These are phyloP conservation scores for Ambrosia artemisiifolia DNA, from an alignment of 129 eudicot genomes.

Conservation along the genomic window DNA sequence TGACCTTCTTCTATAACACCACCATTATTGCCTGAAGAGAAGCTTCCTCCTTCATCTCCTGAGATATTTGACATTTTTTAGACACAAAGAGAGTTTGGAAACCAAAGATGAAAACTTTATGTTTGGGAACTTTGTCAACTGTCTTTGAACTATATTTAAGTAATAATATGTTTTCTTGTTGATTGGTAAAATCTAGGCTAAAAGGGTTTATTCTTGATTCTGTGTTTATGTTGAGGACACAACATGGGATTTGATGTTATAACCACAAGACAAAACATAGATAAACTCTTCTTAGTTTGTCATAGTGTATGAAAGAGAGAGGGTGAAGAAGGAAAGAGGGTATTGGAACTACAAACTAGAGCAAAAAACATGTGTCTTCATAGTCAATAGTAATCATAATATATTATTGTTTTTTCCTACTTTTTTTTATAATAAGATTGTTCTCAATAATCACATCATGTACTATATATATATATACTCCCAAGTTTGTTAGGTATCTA, in stretches of 20 bases:
- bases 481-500: slow-evolving; percentile 27
- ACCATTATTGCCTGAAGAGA: slow-evolving; percentile 26
- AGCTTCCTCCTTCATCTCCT: slow-evolving; percentile 30
- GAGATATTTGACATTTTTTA: slow-evolving; percentile 35
- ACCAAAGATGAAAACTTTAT: slow-evolving; percentile 11
- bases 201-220: slow-evolving; percentile 29
- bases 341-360: slow-evolving; percentile 30
- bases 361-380: slow-evolving; percentile 38
- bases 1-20: not conserved
- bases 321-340: slow-evolving; percentile 14
- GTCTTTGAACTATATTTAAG: slow-evolving; percentile 4
- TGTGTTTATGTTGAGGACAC: slow-evolving; percentile 28
- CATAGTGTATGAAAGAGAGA: not conserved
- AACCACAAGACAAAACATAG: slow-evolving; percentile 18
- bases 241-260: slow-evolving; percentile 39
- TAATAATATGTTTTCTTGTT: slow-evolving; percentile 32
- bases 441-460: slow-evolving; percentile 27
- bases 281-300: slow-evolving; percentile 1
- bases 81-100: slow-evolving; percentile 13
- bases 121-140: not conserved
- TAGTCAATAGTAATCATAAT: slow-evolving; percentile 32
- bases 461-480: slow-evolving; percentile 11
- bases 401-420: slow-evolving; percentile 4
- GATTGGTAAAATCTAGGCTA: slow-evolving; percentile 36
- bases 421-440: not conserved